phyloP scores from a whole-genome alignment of 345 rosid species.

The Citrus maxima region DNA sequence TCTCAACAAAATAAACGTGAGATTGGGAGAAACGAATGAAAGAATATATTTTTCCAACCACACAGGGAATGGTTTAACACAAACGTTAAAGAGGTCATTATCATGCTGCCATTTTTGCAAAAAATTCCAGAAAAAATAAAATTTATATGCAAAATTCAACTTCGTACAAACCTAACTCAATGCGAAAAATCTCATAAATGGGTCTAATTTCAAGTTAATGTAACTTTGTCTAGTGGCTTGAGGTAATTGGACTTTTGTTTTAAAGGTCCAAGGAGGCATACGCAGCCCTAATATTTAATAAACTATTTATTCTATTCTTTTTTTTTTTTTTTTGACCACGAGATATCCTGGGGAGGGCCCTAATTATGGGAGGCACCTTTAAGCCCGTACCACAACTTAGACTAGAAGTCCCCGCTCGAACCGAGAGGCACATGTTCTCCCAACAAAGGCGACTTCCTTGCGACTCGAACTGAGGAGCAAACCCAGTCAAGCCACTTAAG shows the following conservation, averaged over 20 bases:
- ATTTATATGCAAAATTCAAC: too few relatives aligned
- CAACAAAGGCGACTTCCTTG: too few relatives aligned
- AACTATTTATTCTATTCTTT: neutral
- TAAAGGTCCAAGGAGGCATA: neutral
- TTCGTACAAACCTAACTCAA: neutral
- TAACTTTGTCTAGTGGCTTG: neutral
- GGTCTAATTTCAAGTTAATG: neutral
- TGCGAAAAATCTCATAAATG: neutral
- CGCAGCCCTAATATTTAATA: neutral
- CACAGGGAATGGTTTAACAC: neutral
- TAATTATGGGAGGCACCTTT: too few relatives aligned
- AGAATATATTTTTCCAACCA: too few relatives aligned
- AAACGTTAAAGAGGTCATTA: neutral
- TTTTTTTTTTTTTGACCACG: too few relatives aligned
- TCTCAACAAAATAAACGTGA: neutral
- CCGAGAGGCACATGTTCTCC: too few relatives aligned
- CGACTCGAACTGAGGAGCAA: too few relatives aligned
- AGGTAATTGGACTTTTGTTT: neutral
- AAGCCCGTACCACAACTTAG: too few relatives aligned
- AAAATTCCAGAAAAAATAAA: too few relatives aligned
- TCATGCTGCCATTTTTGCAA: neutral
- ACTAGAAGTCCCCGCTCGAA: too few relatives aligned
- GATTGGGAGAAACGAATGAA: neutral
- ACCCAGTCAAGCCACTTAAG: too few relatives aligned
- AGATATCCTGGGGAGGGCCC: too few relatives aligned